Evolutionary conservation across 2,329 filamentous ascomycete genomes (phyloP).

Genomic region (Scytalidium sp.): DNA sequence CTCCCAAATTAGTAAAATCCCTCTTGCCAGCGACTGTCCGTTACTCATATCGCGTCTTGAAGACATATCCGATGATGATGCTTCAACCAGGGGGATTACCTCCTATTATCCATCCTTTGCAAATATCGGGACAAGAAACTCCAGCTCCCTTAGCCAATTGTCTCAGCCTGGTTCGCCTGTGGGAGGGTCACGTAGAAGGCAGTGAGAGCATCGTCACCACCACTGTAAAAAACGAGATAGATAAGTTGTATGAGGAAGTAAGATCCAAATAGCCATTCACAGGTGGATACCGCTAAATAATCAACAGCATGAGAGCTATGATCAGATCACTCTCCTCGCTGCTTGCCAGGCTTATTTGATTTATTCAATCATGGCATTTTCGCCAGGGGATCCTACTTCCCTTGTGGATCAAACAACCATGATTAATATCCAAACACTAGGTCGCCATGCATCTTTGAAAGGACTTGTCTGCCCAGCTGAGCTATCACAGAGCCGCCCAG

Average conservation of each 20-base stretch:
- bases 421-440: conserved; percentile 49
- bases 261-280: background rate
- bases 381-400: conserved; percentile 16
- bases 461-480: conserved; percentile 45
- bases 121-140: conserved; percentile 12
- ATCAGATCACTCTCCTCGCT: conserved; percentile 32
- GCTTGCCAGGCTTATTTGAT: conserved; percentile 52
- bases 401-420: conserved; percentile 22
- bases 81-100: conserved; percentile 8
- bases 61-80: conserved; percentile 24
- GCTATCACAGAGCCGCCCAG: conserved; percentile 33
- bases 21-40: background rate
- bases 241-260: conserved; percentile 17
- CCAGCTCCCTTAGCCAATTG: conserved; percentile 23
- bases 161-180: conserved; percentile 25
- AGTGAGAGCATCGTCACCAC: conserved; percentile 19
- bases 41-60: conserved; percentile 25
- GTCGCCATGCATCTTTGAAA: conserved; percentile 33
- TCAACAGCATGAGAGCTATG: conserved; percentile 3
- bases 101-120: conserved; percentile 27
- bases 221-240: conserved; percentile 27
- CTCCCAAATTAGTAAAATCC: background rate
- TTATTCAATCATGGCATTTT: conserved; percentile 48
- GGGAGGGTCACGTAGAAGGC: conserved; percentile 18
- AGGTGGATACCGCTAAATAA: background rate